phyloP scores from a whole-genome alignment of 2,329 filamentous ascomycete genomes.

The Fusarium sp. region DNA sequence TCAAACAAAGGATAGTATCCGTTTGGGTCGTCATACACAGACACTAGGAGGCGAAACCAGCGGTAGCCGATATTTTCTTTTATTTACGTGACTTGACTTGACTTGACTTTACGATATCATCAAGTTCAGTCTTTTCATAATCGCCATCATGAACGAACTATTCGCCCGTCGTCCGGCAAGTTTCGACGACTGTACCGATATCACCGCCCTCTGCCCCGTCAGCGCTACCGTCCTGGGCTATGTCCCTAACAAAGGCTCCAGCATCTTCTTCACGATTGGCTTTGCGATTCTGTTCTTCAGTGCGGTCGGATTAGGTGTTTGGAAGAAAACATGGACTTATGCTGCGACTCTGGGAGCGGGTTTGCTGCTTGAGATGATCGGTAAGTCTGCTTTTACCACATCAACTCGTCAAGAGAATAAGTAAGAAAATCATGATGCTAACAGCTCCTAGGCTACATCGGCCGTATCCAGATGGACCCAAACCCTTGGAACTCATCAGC shows the following conservation, averaged over 20 bases:
- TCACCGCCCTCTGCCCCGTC: slow-evolving; percentile 66
- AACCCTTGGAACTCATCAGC: slow-evolving; percentile 69
- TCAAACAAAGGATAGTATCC: slow-evolving; percentile 1
- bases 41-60: slow-evolving; percentile 8
- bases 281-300: slow-evolving; percentile 63
- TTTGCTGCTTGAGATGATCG: slow-evolving; percentile 66
- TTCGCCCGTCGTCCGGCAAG: slow-evolving; percentile 34
- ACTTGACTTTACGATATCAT: background rate
- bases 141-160: slow-evolving; percentile 30
- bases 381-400: slow-evolving; percentile 51
- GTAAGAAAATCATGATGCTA: background rate
- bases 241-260: slow-evolving; percentile 69
- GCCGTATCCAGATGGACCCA: slow-evolving; percentile 64
- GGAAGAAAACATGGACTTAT: slow-evolving; percentile 70
- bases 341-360: slow-evolving; percentile 65
- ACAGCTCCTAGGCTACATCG: slow-evolving; percentile 64
- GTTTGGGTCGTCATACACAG: slow-evolving; percentile 10
- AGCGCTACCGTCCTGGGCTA: slow-evolving; percentile 69
- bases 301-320: slow-evolving; percentile 61
- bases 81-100: background rate
- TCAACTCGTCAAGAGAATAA: background rate
- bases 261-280: slow-evolving; percentile 67
- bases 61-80: background rate
- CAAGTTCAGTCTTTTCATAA: background rate
- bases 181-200: slow-evolving; percentile 52